Conservation (phyloP, 371 early-diverging fungal genomes). For the Apophysomyces sp. region DNA sequence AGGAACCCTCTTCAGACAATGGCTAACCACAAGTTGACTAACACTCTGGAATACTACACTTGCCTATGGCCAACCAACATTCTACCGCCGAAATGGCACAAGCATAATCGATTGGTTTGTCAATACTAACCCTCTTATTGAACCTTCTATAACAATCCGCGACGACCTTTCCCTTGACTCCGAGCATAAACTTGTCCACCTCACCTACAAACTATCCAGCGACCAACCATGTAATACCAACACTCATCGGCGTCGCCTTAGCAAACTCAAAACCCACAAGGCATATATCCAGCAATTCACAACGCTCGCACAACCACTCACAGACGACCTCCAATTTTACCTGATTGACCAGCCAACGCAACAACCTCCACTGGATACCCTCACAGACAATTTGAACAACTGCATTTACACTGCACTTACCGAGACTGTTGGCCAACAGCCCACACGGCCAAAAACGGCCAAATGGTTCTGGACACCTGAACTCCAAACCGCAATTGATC, state of each 20-base stretch:
- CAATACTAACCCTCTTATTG: neutral
- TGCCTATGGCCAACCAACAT: conserved; percentile 10
- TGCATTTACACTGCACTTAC: neutral
- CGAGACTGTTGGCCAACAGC: neutral
- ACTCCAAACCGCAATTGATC: neutral
- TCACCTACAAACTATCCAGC: neutral
- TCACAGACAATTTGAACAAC: neutral
- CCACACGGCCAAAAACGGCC: no score
- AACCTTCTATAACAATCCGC: neutral
- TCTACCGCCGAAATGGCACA: neutral
- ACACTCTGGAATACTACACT: conserved; percentile 5
- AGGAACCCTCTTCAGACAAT: neutral
- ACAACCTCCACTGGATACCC: neutral
- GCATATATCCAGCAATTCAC: no score
- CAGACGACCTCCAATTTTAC: neutral
- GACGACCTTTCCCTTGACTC: conserved; percentile 9
- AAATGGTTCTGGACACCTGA: conserved; percentile 15
- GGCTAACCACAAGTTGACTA: conserved; percentile 1
- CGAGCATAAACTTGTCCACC: conserved; percentile 5
- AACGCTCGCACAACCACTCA: neutral
- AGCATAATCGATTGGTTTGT: conserved; percentile 10
- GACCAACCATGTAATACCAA: neutral
- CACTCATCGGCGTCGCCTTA: neutral
- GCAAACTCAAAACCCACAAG: neutral
- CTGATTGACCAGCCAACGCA: neutral